These are phyloP conservation scores for Vitrella brassicaformis DNA, from an alignment of 73 alveolate genomes.

Conservation along the genomic window DNA sequence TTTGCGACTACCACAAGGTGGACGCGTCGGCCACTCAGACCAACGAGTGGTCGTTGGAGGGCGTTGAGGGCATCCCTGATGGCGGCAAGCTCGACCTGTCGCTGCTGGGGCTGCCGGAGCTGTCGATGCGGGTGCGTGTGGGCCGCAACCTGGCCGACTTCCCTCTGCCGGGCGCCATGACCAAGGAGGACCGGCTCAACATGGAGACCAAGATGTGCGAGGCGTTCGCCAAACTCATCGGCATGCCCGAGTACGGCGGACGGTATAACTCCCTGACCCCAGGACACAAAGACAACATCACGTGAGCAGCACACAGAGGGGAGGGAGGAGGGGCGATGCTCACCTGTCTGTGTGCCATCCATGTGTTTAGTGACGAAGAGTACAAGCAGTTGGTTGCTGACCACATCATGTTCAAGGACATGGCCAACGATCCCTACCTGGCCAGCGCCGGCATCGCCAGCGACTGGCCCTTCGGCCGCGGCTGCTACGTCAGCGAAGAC, in stretches of 20 bases:
- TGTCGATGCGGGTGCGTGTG: not conserved
- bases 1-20: not conserved
- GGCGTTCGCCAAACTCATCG: not conserved
- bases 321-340: too few species aligned
- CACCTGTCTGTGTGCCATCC: too few species aligned
- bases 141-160: not conserved
- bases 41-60: not conserved
- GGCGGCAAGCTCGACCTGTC: not conserved
- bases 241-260: not conserved
- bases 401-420: not conserved
- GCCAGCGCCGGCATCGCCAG: not conserved
- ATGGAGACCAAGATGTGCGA: not conserved
- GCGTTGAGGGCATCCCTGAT: not conserved
- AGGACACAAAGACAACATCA: not conserved
- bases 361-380: not conserved
- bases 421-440: not conserved
- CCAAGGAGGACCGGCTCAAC: not conserved
- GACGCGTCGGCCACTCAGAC: not conserved
- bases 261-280: not conserved
- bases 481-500: constrained; percentile 3
- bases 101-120: not conserved
- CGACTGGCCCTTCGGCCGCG: constrained; percentile 15
- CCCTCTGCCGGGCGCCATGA: not conserved
- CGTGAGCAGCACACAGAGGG: too few species aligned
- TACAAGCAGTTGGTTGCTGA: not conserved